A percentile compares a stretch with the other conserved stretches of the same genome.
Conservation (phyloP, 306 rosid genomes). For the Abrus pulchellus region DNA sequence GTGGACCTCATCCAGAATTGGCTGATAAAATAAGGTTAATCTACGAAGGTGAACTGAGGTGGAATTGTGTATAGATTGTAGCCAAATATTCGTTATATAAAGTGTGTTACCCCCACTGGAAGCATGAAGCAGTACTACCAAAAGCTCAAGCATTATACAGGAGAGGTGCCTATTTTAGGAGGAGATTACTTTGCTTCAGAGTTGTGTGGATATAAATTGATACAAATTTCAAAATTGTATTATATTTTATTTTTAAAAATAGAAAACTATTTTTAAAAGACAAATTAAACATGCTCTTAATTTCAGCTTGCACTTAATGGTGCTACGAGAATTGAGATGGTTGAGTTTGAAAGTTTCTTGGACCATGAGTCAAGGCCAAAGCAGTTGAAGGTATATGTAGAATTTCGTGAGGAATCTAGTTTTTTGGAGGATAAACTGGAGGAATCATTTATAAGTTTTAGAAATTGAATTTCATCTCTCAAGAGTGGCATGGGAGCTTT, state of each 20-base stretch:
- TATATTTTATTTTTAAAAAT: too few species aligned
- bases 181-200: slow-evolving; percentile 76
- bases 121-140: slow-evolving; percentile 69
- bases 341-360: slow-evolving; percentile 65
- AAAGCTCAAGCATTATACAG: slow-evolving; percentile 67
- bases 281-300: too few species aligned
- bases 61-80: slow-evolving; percentile 64
- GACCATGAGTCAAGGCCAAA: slow-evolving; percentile 53
- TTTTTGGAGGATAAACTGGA: slow-evolving; percentile 47
- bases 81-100: slow-evolving; percentile 66
- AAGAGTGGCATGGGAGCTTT: slow-evolving; percentile 70
- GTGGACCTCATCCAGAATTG: slow-evolving; percentile 66
- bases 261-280: too few species aligned
- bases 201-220: slow-evolving; percentile 69
- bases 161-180: slow-evolving; percentile 65
- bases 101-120: slow-evolving; percentile 65
- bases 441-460: slow-evolving; percentile 49
- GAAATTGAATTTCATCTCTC: slow-evolving; percentile 52
- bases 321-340: slow-evolving; percentile 54
- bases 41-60: slow-evolving; percentile 58
- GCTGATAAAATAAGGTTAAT: slow-evolving; percentile 55
- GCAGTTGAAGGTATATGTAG: slow-evolving; percentile 62
- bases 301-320: slow-evolving; percentile 51
- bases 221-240: not conserved
- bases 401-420: slow-evolving; percentile 54